Conservation (phyloP, 805 yeast genomes). For the Saccharomycopsis oosterbeekiorum region DNA sequence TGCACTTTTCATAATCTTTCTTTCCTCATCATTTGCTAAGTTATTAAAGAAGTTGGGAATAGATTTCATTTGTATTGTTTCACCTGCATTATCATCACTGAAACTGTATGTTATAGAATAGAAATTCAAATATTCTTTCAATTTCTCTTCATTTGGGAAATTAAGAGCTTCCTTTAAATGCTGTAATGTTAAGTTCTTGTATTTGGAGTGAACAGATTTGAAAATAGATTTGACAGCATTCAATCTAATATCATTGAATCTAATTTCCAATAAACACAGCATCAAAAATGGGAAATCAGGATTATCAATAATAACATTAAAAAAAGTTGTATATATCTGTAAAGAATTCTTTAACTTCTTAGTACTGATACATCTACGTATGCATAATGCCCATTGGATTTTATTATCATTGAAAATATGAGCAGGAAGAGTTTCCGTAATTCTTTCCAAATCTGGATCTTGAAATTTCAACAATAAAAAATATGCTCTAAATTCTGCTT, state of each 20-base stretch:
- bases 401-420: slow-evolving; percentile 40
- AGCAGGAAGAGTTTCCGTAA: slow-evolving; percentile 56
- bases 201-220: slow-evolving; percentile 56
- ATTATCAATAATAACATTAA: slow-evolving; percentile 41
- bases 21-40: slow-evolving; percentile 21
- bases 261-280: slow-evolving; percentile 68
- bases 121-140: slow-evolving; percentile 48
- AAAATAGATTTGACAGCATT: slow-evolving; percentile 62
- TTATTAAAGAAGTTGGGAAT: not conserved
- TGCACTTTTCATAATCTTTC: slow-evolving; percentile 37
- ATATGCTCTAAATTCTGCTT: slow-evolving; percentile 89
- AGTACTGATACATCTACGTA: slow-evolving; percentile 53
- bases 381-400: slow-evolving; percentile 62
- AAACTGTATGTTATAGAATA: slow-evolving; percentile 44
- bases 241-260: slow-evolving; percentile 69
- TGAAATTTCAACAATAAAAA: slow-evolving; percentile 67
- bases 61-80: slow-evolving; percentile 31
- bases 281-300: slow-evolving; percentile 50
- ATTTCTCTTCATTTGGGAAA: slow-evolving; percentile 50
- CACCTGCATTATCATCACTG: slow-evolving; percentile 23
- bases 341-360: slow-evolving; percentile 46
- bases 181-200: slow-evolving; percentile 50
- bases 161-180: slow-evolving; percentile 45
- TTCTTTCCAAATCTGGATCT: slow-evolving; percentile 79
- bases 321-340: slow-evolving; percentile 55